Evolutionary conservation across 1,284 basidiomycete species (phyloP).

Genomic region (Volvariella surrecta): DNA sequence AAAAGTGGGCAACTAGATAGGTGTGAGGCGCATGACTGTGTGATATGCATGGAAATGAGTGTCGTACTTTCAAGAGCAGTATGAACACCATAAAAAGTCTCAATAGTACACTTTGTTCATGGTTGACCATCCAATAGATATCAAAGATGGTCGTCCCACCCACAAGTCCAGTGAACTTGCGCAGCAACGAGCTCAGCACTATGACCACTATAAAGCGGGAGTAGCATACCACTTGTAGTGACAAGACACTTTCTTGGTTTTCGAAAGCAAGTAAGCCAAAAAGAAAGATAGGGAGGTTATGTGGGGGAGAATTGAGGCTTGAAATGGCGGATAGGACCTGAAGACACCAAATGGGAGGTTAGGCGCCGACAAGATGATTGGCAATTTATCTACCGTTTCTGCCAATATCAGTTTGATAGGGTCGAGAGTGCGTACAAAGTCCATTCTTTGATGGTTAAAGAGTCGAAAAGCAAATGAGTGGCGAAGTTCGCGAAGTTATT

Average conservation of each 20-base stretch:
- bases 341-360: constrained; percentile 4
- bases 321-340: constrained; percentile 51
- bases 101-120: constrained; percentile 47
- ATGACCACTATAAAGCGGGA: neutral
- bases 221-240: constrained; percentile 42
- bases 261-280: constrained; percentile 70
- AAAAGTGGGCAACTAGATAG: constrained; percentile 46
- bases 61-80: constrained; percentile 54
- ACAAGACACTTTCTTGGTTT: constrained; percentile 50
- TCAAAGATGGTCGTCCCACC: constrained; percentile 56
- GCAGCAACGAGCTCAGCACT: neutral
- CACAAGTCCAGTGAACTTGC: constrained; percentile 58
- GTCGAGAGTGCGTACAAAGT: constrained; percentile 64
- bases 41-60: neutral
- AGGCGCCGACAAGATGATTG: neutral
- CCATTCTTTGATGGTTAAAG: constrained; percentile 34
- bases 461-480: too few species aligned
- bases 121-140: constrained; percentile 57
- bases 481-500: too few species aligned
- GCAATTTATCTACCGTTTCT: constrained; percentile 41
- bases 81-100: constrained; percentile 51
- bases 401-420: constrained; percentile 58
- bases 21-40: neutral
- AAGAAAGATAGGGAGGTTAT: constrained; percentile 67
- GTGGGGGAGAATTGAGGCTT: constrained; percentile 48